phyloP scores from a whole-genome alignment of 2,329 filamentous ascomycete genomes.

The Aspergillus unguis region DNA sequence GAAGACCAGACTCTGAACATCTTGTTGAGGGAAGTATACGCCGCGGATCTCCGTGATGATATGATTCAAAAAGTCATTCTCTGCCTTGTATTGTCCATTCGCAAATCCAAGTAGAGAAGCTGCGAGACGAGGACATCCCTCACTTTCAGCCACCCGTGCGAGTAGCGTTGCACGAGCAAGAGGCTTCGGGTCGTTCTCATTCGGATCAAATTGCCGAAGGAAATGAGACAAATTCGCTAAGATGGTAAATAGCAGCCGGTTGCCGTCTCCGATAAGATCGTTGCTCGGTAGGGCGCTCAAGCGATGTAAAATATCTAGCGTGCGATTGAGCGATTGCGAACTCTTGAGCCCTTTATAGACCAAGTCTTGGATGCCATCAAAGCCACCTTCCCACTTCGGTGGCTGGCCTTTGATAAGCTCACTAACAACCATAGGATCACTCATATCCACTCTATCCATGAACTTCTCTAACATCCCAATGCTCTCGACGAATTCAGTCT shows the following conservation, averaged over 20 bases:
- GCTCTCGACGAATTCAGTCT: constrained; percentile 88
- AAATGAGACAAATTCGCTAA: constrained; percentile 89
- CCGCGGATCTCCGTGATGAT: constrained; percentile 71
- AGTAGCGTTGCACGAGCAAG: constrained; percentile 66
- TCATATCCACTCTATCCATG: constrained; percentile 77
- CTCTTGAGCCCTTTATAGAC: constrained; percentile 92
- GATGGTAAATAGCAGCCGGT: constrained; percentile 77
- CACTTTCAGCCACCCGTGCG: constrained; percentile 67
- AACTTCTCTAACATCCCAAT: constrained; percentile 87
- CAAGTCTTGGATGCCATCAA: constrained; percentile 80
- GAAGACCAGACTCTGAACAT: constrained; percentile 83
- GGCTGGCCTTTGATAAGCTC: constrained; percentile 76
- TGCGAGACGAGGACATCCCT: constrained; percentile 66
- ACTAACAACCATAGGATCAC: constrained; percentile 64
- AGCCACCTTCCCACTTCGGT: constrained; percentile 80
- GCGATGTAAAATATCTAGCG: constrained; percentile 72
- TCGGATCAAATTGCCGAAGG: constrained; percentile 71
- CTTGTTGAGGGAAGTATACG: constrained; percentile 75
- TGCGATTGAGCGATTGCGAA: constrained; percentile 73
- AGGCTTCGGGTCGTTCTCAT: constrained; percentile 53
- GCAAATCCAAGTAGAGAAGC: constrained; percentile 69
- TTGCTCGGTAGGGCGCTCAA: constrained; percentile 77
- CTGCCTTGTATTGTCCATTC: constrained; percentile 61
- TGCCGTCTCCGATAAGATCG: constrained; percentile 75
- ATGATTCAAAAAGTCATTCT: constrained; percentile 72